phyloP scores from a whole-genome alignment of 345 rosid genomes.

The Sisymbrium irio region DNA sequence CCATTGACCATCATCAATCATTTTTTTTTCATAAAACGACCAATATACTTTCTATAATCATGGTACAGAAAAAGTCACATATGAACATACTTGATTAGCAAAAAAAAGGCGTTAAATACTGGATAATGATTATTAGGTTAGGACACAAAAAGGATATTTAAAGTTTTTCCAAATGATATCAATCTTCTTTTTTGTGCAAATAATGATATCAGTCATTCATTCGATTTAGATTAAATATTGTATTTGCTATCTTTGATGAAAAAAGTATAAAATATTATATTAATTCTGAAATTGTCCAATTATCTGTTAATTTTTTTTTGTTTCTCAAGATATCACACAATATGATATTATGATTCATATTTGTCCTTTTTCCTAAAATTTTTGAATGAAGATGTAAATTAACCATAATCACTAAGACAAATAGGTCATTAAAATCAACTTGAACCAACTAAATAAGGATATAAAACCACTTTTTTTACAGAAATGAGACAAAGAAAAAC shows the following conservation, averaged over 20 bases:
- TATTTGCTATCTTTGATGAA: too few species aligned
- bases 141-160: not conserved
- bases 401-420: too few species aligned
- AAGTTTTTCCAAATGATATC: not conserved
- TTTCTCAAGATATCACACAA: not conserved
- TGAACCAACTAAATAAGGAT: too few species aligned
- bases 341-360: too few species aligned
- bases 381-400: too few species aligned
- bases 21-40: not conserved
- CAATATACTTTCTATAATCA: not conserved
- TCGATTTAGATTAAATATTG: not conserved
- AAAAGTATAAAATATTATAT: too few species aligned
- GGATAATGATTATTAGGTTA: constrained; percentile 5
- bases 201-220: not conserved
- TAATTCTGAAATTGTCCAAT: not conserved
- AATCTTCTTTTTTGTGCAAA: not conserved
- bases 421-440: too few species aligned
- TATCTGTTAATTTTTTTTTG: not conserved
- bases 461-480: too few species aligned
- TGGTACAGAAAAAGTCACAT: not conserved
- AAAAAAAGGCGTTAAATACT: not conserved
- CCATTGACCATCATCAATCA: not conserved
- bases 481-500: too few species aligned
- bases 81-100: constrained; percentile 4
- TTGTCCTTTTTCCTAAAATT: too few species aligned